phyloP scores from a whole-genome alignment of 768 basidiomycete genomes.

The Mrakia gelida region DNA sequence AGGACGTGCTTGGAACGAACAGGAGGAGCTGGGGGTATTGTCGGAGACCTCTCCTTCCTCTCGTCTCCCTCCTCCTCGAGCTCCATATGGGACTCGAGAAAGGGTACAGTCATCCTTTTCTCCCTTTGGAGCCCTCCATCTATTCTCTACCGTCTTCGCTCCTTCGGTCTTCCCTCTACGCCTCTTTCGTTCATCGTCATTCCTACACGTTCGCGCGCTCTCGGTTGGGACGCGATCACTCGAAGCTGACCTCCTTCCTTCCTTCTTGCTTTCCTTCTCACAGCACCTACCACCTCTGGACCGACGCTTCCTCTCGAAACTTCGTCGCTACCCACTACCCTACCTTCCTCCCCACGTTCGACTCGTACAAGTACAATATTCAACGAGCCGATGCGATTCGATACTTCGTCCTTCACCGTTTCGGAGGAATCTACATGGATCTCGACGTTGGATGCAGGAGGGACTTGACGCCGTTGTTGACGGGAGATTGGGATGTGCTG shows the following conservation, averaged over 20 bases:
- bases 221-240: background rate
- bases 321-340: slow-evolving; percentile 85
- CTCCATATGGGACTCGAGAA: too few species aligned
- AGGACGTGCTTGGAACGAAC: too few species aligned
- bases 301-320: slow-evolving; percentile 79
- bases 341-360: slow-evolving; percentile 91
- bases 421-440: slow-evolving; percentile 93
- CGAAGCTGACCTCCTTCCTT: slow-evolving; percentile 31
- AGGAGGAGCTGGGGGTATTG: too few species aligned
- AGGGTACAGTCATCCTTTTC: too few species aligned
- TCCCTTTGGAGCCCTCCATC: too few species aligned
- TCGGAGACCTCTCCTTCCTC: too few species aligned
- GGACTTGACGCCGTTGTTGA: slow-evolving; percentile 76
- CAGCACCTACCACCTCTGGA: slow-evolving; percentile 97
- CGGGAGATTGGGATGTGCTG: slow-evolving; percentile 69
- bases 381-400: slow-evolving; percentile 97
- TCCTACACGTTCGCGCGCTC: background rate
- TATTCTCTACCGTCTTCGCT: too few species aligned
- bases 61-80: background rate
- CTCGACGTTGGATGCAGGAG: slow-evolving; percentile 91
- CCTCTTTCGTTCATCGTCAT: background rate
- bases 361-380: slow-evolving; percentile 83
- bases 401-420: slow-evolving; percentile 94
- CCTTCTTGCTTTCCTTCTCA: slow-evolving; percentile 26
- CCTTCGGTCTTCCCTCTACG: background rate